Base-by-base conservation (phyloP, 2,329 filamentous ascomycete genomes). In the Dactylellina haptotyla region DNA sequence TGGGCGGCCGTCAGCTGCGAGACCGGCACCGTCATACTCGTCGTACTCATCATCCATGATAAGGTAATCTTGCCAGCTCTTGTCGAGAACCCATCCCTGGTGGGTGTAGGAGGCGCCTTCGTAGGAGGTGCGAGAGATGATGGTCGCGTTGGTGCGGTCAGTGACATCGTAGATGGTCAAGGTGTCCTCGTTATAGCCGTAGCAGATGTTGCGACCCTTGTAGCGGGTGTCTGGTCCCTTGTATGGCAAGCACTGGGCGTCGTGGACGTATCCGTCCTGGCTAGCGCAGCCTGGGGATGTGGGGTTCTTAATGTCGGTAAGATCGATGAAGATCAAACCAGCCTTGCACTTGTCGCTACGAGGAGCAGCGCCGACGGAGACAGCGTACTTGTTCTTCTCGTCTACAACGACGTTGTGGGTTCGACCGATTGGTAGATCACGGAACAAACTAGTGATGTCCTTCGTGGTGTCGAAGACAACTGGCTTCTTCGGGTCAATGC, bases 281-380 rank as follows among this genome's bases (percentile, higher is more conserved):
- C 83, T 81, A 5, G 84, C 84, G 76, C 86, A 88, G 45, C 86
- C 86, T 4, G 85, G 83, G 20, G 81, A 83, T 12, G 81, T 83
- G 3, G 86, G 84, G 67, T 86, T 86, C 5, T 83, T 79, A 10
- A 85, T 82, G 75, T 87, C 83, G 2, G 81, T 82, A 28, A 88
- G 81, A 78, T 88, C 84, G 75, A 88, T 85, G 81, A 87, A 87
- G 80, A 86, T 86, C 56, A 88, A 81, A 8, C 86, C 86, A 6
- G 83, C 83, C 20, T 80, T 81, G 82, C 86, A 87, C 23, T 79
- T 77, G 75, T 79, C 79, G 20, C 83, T 81, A 57, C 66, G 66
- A 23, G 66, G 66, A 37, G 51, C 66, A 18, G 66, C 66, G 39
- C 83, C 84, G 34, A 85, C 83, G 59, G 82, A 83, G 75, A 65